Base-by-base conservation (phyloP, 768 basidiomycete species). In the Hydnum rufescens region DNA sequence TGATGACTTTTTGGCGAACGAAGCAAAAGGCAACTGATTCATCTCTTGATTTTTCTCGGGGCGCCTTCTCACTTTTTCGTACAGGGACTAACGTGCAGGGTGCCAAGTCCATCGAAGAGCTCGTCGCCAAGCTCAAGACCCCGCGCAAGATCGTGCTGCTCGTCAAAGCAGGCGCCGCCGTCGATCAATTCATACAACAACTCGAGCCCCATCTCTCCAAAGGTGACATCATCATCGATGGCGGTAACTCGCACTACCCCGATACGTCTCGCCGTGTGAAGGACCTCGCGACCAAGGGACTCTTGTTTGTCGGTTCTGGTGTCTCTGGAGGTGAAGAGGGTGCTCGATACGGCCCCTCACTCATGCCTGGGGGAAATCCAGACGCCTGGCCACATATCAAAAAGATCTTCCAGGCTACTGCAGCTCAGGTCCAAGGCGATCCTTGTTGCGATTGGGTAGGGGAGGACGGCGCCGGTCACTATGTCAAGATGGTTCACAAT, bases 381-480 rank as follows among this genome's bases (percentile, higher is more conserved):
- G 83, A 78, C 58, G 95, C 95, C 30, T 99, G 95, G 95, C 88
- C 89, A 25, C 73, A 75, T 59, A 96, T 99, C 71, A 92, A 96
- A 74, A 76, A 87, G 57, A 97, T 99, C 63, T 99, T 99, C 82
- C 95, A 99, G 71, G 86, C 86, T 67, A 83, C 93, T 49, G 78
- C 95, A 57, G 95, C 95, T 54, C 89, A 97, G 65, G 86, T 82
- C 57, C 73, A 87, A 52, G 89, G 89, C 57, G 86, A 87, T 60
- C 95, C 95, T 30, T 99, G 95, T 74, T 96, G 93, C 65, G 95
- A 99, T 71, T 99, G 95, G 95, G 93, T 99, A 60, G 95, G 95
- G 44, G 85, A 92, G 68, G 82, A 80, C 56, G 95, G 90, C 55
- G 73, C 86, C 47, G 92, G 89, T 29, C 93, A 97, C 73, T 99